Evolutionary conservation across 768 basidiomycete genomes (phyloP).

Genomic region (Leccinum broughii): DNA sequence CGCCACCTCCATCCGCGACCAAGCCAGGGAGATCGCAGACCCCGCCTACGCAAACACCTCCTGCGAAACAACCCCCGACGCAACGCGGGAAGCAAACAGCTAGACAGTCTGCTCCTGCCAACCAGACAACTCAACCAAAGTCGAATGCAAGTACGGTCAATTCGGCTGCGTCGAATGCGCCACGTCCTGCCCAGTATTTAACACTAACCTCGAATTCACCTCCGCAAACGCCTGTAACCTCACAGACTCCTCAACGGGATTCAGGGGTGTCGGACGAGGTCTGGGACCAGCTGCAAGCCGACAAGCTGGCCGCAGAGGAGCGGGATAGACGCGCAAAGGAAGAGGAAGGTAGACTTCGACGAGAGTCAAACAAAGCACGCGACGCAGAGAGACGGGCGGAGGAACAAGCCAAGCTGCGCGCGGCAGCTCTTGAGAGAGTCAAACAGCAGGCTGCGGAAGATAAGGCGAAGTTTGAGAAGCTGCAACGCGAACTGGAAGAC

Average conservation of each 20-base stretch:
- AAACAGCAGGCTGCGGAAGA: slow-evolving; percentile 22
- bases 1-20: slow-evolving; percentile 5
- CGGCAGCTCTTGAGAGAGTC: slow-evolving; percentile 21
- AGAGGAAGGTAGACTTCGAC: slow-evolving; percentile 17
- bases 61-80: slow-evolving; percentile 3
- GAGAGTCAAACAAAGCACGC: slow-evolving; percentile 18
- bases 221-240: neutral
- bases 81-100: neutral
- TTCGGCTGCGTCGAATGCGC: neutral
- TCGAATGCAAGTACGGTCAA: neutral
- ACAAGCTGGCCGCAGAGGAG: slow-evolving; percentile 30
- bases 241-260: slow-evolving; percentile 38
- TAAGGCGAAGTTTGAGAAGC: slow-evolving; percentile 21
- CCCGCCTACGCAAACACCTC: slow-evolving; percentile 19
- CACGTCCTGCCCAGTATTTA: neutral
- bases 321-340: slow-evolving; percentile 17
- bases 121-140: slow-evolving; percentile 1
- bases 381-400: slow-evolving; percentile 26
- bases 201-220: neutral
- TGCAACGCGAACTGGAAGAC: slow-evolving; percentile 28
- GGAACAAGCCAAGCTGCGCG: slow-evolving; percentile 22
- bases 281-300: slow-evolving; percentile 52
- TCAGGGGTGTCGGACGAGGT: slow-evolving; percentile 50
- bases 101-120: neutral
- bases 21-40: slow-evolving; percentile 4